phyloP scores from a whole-genome alignment of 2,329 filamentous ascomycete species.

The Paecilomyces sp. region DNA sequence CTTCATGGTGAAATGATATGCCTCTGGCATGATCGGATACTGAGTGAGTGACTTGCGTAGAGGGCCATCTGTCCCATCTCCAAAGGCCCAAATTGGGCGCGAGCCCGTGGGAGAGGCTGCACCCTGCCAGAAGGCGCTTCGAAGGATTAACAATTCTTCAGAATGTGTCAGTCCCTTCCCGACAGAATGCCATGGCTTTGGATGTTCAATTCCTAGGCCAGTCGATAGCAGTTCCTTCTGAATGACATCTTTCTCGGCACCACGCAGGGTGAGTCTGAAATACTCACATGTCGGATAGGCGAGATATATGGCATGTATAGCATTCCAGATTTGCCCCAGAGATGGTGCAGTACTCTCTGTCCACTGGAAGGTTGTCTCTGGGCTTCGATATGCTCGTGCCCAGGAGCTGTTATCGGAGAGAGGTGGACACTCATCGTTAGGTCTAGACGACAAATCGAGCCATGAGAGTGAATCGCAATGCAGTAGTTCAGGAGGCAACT shows the following conservation, averaged over 20 bases:
- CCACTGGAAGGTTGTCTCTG: conserved; percentile 38
- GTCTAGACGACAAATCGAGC: conserved; percentile 23
- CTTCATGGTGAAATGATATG: conserved; percentile 7
- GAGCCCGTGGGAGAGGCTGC: conserved; percentile 7
- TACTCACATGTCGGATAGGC: conserved; percentile 38
- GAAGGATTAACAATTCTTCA: conserved; percentile 3
- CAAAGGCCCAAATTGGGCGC: conserved; percentile 8
- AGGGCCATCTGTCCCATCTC: conserved; percentile 9
- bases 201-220: conserved; percentile 13
- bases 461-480: conserved; percentile 33
- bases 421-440: conserved; percentile 10
- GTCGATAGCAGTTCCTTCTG: conserved; percentile 33
- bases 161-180: neutral
- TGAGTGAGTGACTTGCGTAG: conserved; percentile 1
- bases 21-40: conserved; percentile 10
- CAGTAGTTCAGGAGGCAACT: conserved; percentile 27
- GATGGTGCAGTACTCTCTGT: conserved; percentile 26
- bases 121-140: conserved; percentile 9
- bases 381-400: conserved; percentile 40
- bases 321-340: conserved; percentile 41
- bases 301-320: conserved; percentile 40
- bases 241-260: conserved; percentile 28
- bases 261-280: conserved; percentile 36
- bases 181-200: conserved; percentile 1
- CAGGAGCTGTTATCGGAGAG: conserved; percentile 24